Percentiles rank a stretch among this genome's conserved stretches.
Evolutionary conservation across 73 alveolate genomes (phyloP).

Genomic region (Breviolum minutum): DNA sequence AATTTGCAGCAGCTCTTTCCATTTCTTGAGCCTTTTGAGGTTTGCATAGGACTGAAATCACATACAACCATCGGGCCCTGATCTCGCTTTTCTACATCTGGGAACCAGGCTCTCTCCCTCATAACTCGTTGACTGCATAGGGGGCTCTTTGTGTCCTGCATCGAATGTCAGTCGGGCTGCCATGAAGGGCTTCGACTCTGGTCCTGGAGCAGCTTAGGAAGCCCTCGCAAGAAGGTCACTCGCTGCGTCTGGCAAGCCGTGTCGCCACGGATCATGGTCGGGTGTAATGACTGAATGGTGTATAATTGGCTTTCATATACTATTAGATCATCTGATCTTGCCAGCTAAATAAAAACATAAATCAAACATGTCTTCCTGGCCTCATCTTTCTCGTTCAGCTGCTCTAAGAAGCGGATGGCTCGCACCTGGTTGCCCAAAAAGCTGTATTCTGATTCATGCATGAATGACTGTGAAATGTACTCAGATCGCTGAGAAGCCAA

Average conservation of each 20-base stretch:
- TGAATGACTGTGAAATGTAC: neutral
- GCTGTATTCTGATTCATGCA: neutral
- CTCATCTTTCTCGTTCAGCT: slow-evolving; percentile 94
- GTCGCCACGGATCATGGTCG: neutral
- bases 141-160: slow-evolving; percentile 74
- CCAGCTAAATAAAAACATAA: too few relatives aligned
- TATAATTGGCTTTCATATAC: neutral
- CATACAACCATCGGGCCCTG: too few relatives aligned
- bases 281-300: neutral
- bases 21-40: too few relatives aligned
- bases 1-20: too few relatives aligned
- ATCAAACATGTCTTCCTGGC: neutral
- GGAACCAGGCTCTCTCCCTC: slow-evolving; percentile 71
- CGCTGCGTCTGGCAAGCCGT: slow-evolving; percentile 71
- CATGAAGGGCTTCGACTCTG: too few relatives aligned
- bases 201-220: slow-evolving; percentile 90
- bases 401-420: slow-evolving; percentile 89
- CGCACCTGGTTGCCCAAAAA: slow-evolving; percentile 9
- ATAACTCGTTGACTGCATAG: slow-evolving; percentile 90
- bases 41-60: too few relatives aligned
- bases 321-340: too few relatives aligned
- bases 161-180: neutral
- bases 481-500: neutral
- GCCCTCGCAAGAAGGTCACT: slow-evolving; percentile 93
- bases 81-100: neutral